Base-by-base conservation (phyloP, 192 early-diverging fungal genomes). In the Podila horticola region DNA sequence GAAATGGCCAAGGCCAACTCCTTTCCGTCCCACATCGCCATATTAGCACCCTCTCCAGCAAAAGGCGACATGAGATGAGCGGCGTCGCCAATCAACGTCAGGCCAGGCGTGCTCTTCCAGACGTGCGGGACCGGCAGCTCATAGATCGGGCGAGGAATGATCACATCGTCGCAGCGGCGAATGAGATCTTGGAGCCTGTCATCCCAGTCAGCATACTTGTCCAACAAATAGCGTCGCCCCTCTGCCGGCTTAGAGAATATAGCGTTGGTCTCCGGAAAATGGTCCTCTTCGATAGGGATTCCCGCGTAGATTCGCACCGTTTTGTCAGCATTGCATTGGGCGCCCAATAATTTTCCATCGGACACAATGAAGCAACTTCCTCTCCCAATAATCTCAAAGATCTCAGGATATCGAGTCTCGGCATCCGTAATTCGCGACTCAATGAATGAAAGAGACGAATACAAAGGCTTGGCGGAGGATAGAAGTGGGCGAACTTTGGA, bases 61-160 rank as follows among this genome's bases (percentile, higher is more conserved):
- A 84, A 85, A 45, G 86, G 86, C 29, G 82, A 69, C 84, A 86
- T 87, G 19, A 86, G 66, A 55, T 87, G 86, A 34, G 86, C 86
- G 20, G 86, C 86, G 64, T 87, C 86, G 49, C 86, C 86, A 48
- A 87, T 61, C 20, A 87, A 55, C 13, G 83, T 86, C 38, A 84
- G 45, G 31, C 82, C 82, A 20, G 76, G 67, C 19, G 64, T 34
- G 4, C 38, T 48, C 2, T 29, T 45, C 82, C 84, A 87, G 30
- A 36, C 41, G 63, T 75, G 72, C n/a, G 64, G 73, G 6, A 62
- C 34, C 22, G 75, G 84, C 3, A 87, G 45, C 4, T 62, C 69
- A 64, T 82, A 84, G 64, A 87, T 74, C 7, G 36, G 22, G 24
- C 77, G 55, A 28, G 71, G 69, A 15, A 70, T 81, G 45, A 61